Evolutionary conservation across 352 stramenopile species (phyloP), one percentile per base, ranked within the genome.

Genomic region (Globisporangium viniferum): DNA sequence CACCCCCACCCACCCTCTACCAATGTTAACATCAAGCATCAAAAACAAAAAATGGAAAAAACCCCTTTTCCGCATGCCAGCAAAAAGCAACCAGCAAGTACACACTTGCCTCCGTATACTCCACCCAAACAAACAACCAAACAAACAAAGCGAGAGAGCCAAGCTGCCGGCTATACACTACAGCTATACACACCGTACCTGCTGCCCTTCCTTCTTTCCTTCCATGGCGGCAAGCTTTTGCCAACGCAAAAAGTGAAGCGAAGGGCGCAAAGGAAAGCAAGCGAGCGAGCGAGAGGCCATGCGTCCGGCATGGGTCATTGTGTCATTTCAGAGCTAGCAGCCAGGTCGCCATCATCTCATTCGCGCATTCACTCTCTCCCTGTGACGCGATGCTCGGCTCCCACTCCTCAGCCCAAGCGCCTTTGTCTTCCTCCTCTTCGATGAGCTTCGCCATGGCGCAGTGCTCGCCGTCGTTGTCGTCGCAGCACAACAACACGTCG

Each of bases 261-360:
- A 18, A 46, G 36, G 36, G 15, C 36, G 36, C 36, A 36, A 31
- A 15, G 31, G 6, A 20, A 14, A 12, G 58, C 58, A 29, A 56
- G 41, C 36, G 36, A 29, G 27, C 18, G 33, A 31, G 59, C 59
- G 27, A 35, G 41, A 44, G 18, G 33, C n/a, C 20, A 33, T 58
- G 48, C 22, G 15, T 4, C 54, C 29, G 57, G 27, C 53, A 22
- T 29, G 55, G 15, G 31, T 72, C 73, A 79, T 74, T 79, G 66
- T 59, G 66, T 72, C 66, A 72, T 78, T 76, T 76, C 55, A 55
- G 69, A 74, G 67, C 64, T 78, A 29, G 44, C 20, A n/a, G 18
- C 27, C 29, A 69, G 39, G 20, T 63, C 71, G 15, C 36, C 49
- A 59, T 18, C 24, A 24, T 69, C 51, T 6, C 54, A 59, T 24